Conservation (phyloP, 2,329 filamentous ascomycete genomes). For the Zymoseptoria passerinii region DNA sequence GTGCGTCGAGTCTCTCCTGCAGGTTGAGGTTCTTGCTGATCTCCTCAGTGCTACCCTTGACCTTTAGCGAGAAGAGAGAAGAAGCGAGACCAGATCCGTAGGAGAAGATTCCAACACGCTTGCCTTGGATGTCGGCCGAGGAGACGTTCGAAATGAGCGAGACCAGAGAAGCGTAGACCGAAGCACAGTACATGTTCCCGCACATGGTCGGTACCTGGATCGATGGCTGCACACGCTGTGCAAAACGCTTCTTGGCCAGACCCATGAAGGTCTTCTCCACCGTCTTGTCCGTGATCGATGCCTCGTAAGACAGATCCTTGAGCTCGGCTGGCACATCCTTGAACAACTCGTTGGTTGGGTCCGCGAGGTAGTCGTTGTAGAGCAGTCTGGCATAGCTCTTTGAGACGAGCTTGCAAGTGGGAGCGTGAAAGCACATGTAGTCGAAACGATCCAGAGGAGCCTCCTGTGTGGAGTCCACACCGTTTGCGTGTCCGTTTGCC, state of each 20-base stretch:
- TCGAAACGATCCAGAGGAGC: conserved; percentile 46
- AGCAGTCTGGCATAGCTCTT: conserved; percentile 47
- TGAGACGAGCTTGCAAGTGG: conserved; percentile 47
- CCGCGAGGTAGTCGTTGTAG: conserved; percentile 44
- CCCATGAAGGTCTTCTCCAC: conserved; percentile 47
- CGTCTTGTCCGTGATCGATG: conserved; percentile 44
- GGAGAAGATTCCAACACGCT: conserved; percentile 45
- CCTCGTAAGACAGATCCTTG: conserved; percentile 38
- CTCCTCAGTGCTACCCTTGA: conserved; percentile 40
- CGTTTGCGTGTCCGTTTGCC: conserved; percentile 34
- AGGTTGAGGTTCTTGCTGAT: conserved; percentile 42
- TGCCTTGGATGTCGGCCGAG: conserved; percentile 40
- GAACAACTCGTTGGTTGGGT: conserved; percentile 42
- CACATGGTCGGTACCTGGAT: conserved; percentile 45
- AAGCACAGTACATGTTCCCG: conserved; percentile 49
- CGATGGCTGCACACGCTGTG: conserved; percentile 41
- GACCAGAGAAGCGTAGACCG: conserved; percentile 43
- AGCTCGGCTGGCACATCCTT: conserved; percentile 43
- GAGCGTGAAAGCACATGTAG: conserved; percentile 48
- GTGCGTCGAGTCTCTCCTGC: conserved; percentile 37
- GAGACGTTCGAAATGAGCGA: conserved; percentile 41
- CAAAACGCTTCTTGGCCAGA: conserved; percentile 45
- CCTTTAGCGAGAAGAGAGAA: conserved; percentile 43
- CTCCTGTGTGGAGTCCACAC: conserved; percentile 34
- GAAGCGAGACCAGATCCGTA: conserved; percentile 46